Conservation (phyloP, 78 protist species). For the Planoprotostelium fungivorum region DNA sequence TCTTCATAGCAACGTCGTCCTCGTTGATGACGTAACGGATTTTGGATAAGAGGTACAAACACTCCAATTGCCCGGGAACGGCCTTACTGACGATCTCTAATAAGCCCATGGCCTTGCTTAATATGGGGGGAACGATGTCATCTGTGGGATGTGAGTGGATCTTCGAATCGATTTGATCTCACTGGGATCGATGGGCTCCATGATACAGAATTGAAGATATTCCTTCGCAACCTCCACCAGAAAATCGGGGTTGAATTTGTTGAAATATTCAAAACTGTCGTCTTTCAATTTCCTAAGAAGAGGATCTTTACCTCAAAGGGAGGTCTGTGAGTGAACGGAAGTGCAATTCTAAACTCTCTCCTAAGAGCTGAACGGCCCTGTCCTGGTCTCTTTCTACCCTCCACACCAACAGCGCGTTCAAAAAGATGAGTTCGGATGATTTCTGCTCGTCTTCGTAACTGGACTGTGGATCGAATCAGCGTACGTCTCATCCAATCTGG, state of each 20-base stretch:
- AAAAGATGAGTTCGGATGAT: conserved; percentile 7
- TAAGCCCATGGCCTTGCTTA: neutral
- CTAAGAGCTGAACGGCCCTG: neutral
- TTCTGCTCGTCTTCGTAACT: neutral
- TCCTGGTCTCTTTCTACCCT: neutral
- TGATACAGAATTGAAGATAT: conserved; percentile 9
- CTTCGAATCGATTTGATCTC: conserved; percentile 7
- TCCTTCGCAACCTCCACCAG: conserved; percentile 31
- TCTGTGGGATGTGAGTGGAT: neutral
- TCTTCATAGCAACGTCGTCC: conserved; percentile 14
- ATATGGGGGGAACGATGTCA: neutral
- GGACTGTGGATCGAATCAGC: neutral
- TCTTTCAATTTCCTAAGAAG: neutral
- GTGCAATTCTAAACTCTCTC: conserved; percentile 18
- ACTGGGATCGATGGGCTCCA: conserved; percentile 23
- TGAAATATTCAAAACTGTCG: neutral
- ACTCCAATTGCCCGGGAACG: conserved; percentile 33
- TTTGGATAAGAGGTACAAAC: conserved; percentile 29
- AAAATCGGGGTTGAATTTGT: conserved; percentile 36
- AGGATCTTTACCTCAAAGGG: neutral
- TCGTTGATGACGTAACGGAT: conserved; percentile 6
- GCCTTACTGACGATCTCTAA: conserved; percentile 12
- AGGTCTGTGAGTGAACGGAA: neutral
- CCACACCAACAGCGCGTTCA: conserved; percentile 19
- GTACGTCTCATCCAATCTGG: neutral